Evolutionary conservation across 495 filamentous ascomycete genomes (phyloP).

Genomic region (Daldinia loculata): DNA sequence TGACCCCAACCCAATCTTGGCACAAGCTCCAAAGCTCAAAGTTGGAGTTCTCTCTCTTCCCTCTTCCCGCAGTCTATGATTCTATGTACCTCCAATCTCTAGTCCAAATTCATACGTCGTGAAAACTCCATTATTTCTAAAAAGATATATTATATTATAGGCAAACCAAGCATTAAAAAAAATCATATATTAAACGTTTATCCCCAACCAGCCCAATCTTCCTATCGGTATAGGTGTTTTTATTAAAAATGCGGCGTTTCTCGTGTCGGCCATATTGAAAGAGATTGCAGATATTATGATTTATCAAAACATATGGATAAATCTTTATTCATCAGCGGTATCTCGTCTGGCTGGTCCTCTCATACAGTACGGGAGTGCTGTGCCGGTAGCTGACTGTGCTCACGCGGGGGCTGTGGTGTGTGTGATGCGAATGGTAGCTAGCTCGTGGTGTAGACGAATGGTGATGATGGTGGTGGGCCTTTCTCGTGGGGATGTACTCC

Average conservation of each 20-base stretch:
- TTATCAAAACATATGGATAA: neutral
- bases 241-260: neutral
- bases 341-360: constrained; percentile 45
- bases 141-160: neutral
- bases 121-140: neutral
- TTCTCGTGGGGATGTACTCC: constrained; percentile 54
- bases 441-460: constrained; percentile 35
- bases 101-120: neutral
- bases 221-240: neutral
- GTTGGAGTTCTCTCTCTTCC: neutral
- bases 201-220: neutral
- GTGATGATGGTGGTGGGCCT: constrained; percentile 44
- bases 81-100: neutral
- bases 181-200: neutral
- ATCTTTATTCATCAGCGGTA: constrained; percentile 33
- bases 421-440: constrained; percentile 42
- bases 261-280: neutral
- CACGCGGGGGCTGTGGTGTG: constrained; percentile 48
- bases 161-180: neutral
- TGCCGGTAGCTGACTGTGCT: constrained; percentile 47
- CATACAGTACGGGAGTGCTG: constrained; percentile 46
- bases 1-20: neutral
- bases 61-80: neutral
- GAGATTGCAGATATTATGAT: neutral
- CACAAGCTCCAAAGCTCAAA: neutral